Base-by-base conservation (phyloP, 768 basidiomycete species). In the Paxillus ammoniavirescens region DNA sequence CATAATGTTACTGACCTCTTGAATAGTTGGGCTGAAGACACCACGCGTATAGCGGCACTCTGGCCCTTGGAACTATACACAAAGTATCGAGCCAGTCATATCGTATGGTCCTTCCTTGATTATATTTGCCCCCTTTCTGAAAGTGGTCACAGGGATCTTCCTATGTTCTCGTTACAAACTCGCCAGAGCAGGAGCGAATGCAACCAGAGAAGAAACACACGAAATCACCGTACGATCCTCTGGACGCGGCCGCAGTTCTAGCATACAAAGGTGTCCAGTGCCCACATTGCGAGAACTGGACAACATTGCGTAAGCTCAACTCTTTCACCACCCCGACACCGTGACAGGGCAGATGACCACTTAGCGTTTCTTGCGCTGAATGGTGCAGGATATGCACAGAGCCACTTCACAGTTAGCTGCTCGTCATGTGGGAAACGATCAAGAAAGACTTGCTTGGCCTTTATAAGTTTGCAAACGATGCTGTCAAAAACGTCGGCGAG, bases 381-480 rank as follows among this genome's bases (percentile, higher is more conserved):
- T 0, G 79, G 76, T 5, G 71, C 65, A 0, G 82, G 82, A 1
- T 82, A 82, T 53, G 63, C 77, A 2, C 82, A 82, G 54, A 64
- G 65, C 4, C 58, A 61, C 0, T 83, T 83, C 47, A 46, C 8
- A 1, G 35, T 55, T 0, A 8, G 3, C 10, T 83, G 81, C 49
- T 21, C 43, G 2, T 26, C 36, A 2, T 83, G 81, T 49, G 18
- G 38, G 0, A 60, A 64, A 42, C 38, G 0, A 75, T 82, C 30
- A 76, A 61, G 2, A 75, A 72, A 52, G 66, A 74, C 12, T 48
- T 57, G 9, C 61, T 80, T 12, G 73, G 67, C 5, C 61, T 77
- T 1, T 50, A 65, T 30, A 79, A 76, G 60, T 68, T 80, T 10
- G 72, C 64, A 2, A 61, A 54, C 1, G 76, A 79, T 56, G 43